Evolutionary conservation across 148 eudicot species (phyloP).

Genomic region (Silene conica): DNA sequence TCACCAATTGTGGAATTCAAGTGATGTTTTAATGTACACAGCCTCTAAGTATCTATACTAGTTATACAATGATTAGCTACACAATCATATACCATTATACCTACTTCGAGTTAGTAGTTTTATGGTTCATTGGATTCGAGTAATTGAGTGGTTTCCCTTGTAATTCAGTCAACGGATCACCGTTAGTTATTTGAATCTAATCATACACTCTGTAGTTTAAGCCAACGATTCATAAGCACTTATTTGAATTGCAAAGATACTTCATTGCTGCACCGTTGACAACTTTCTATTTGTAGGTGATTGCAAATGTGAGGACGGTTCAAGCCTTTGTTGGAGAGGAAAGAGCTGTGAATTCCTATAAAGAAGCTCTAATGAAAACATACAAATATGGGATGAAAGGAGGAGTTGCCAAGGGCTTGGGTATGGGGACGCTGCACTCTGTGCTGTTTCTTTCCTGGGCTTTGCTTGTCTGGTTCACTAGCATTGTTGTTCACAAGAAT

Average conservation of each 20-base stretch:
- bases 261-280: neutral
- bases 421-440: conserved; percentile 78
- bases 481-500: conserved; percentile 78
- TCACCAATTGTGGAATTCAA: too few species aligned
- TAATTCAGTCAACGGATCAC: neutral
- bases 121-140: too few species aligned
- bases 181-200: neutral
- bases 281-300: conserved; percentile 45
- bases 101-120: neutral
- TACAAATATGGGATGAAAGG: conserved; percentile 84
- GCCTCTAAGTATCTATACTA: too few species aligned
- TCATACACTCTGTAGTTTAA: too few species aligned
- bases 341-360: conserved; percentile 65
- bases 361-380: conserved; percentile 53
- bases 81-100: too few species aligned
- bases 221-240: too few species aligned
- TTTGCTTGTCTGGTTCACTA: conserved; percentile 95
- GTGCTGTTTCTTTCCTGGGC: conserved; percentile 96
- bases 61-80: too few species aligned
- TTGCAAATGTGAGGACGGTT: conserved; percentile 92
- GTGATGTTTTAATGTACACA: too few species aligned
- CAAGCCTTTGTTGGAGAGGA: conserved; percentile 98
- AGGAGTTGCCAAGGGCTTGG: conserved; percentile 91
- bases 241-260: conserved; percentile 3
- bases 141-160: neutral